These are phyloP conservation scores for Erigeron canadensis DNA, from an alignment of 129 eudicot genomes.

Conservation along the genomic window DNA sequence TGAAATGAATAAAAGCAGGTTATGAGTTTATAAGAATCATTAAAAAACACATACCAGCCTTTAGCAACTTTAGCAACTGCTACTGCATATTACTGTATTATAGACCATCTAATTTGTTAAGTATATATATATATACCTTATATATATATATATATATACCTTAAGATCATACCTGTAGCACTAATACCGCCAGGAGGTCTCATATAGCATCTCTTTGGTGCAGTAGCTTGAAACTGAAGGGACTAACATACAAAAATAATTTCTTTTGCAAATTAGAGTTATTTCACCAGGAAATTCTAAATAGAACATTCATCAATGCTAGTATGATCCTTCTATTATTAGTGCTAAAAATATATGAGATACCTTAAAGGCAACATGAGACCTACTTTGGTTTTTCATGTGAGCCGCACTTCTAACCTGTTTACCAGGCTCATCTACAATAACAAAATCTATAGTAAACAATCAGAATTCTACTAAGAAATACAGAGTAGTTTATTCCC, in stretches of 20 bases:
- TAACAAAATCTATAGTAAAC: slow-evolving; percentile 16
- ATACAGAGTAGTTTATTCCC: neutral
- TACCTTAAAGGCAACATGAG: slow-evolving; percentile 94
- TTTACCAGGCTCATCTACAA: slow-evolving; percentile 88
- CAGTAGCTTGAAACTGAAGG: slow-evolving; percentile 88
- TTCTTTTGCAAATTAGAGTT: neutral
- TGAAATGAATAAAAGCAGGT: too few relatives aligned
- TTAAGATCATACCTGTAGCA: slow-evolving; percentile 96
- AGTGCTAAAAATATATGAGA: neutral
- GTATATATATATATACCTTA: too few relatives aligned
- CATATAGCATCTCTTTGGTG: slow-evolving; percentile 91
- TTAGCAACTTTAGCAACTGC: too few relatives aligned
- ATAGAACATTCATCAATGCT: slow-evolving; percentile 1
- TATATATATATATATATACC: too few relatives aligned
- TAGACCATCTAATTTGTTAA: too few relatives aligned
- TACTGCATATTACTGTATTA: too few relatives aligned
- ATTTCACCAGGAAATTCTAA: neutral
- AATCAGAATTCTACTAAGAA: slow-evolving; percentile 13
- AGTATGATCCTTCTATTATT: neutral
- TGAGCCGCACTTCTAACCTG: slow-evolving; percentile 82
- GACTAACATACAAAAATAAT: slow-evolving; percentile 18
- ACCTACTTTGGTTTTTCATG: slow-evolving; percentile 78
- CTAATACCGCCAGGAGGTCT: slow-evolving; percentile 89
- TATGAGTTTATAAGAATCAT: too few relatives aligned
- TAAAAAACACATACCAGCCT: too few relatives aligned